These are phyloP conservation scores for Xanthoconium purpureum DNA, from an alignment of 768 basidiomycete species.

Conservation along the genomic window DNA sequence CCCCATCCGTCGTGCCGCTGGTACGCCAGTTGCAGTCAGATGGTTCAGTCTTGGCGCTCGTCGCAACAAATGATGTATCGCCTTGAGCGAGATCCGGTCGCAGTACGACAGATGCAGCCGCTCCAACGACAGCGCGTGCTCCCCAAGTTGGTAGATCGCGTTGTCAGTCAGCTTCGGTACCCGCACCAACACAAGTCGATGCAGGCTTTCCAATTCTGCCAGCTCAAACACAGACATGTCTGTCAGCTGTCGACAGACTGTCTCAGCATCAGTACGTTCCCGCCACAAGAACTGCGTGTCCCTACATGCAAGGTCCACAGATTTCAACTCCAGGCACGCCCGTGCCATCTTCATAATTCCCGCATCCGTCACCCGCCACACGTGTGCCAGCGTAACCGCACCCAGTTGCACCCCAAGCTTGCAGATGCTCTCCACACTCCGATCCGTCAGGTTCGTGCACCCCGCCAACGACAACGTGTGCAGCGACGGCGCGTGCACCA, in stretches of 20 bases:
- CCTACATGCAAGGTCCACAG: conserved; percentile 87
- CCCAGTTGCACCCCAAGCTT: conserved; percentile 74
- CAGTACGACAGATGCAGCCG: conserved; percentile 87
- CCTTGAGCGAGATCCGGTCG: conserved; percentile 71
- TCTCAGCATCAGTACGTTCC: conserved; percentile 13
- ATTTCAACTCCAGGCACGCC: conserved; percentile 68
- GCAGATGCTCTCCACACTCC: conserved; percentile 62
- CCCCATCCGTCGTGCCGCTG: conserved; percentile 66
- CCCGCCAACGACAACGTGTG: conserved; percentile 76
- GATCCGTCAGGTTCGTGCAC: conserved; percentile 73
- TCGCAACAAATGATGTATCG: conserved; percentile 67
- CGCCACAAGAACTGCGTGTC: conserved; percentile 14
- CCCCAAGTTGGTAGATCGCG: conserved; percentile 73
- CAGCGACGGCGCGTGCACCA: conserved; percentile 72
- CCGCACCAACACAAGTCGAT: conserved; percentile 75
- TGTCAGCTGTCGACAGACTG: conserved; percentile 80
- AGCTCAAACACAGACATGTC: conserved; percentile 85
- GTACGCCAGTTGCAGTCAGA: conserved; percentile 77
- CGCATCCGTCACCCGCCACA: conserved; percentile 74
- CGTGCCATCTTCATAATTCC: conserved; percentile 67
- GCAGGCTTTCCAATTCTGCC: conserved; percentile 63
- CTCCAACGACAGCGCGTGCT: conserved; percentile 66
- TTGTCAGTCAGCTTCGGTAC: conserved; percentile 83
- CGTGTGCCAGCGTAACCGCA: conserved; percentile 76
- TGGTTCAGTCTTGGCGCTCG: conserved; percentile 61